Evolutionary conservation across 2,329 filamentous ascomycete species (phyloP).

Genomic region (Drechmeria coniospora): DNA sequence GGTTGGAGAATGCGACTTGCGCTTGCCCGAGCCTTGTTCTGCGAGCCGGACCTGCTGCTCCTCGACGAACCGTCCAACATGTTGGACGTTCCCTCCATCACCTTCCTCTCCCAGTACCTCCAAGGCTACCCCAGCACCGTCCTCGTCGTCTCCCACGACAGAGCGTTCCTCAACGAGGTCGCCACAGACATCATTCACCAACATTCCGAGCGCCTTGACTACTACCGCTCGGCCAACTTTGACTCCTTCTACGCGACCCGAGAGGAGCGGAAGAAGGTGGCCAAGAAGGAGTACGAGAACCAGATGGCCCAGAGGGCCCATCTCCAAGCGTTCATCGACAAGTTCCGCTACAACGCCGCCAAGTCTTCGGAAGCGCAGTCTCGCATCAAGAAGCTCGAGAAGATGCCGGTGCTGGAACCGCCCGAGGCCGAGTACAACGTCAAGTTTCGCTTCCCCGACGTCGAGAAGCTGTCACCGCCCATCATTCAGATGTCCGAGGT

Average conservation of each 20-base stretch:
- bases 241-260: conserved; percentile 95
- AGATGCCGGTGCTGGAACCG: conserved; percentile 80
- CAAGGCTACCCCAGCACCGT: conserved; percentile 89
- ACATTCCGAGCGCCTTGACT: conserved; percentile 91
- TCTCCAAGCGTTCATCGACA: conserved; percentile 96
- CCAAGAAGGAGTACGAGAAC: conserved; percentile 95
- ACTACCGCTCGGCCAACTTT: conserved; percentile 97
- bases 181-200: conserved; percentile 99
- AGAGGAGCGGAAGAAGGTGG: conserved; percentile 91
- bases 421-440: conserved; percentile 93
- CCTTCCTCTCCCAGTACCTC: conserved; percentile 91
- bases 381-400: conserved; percentile 96
- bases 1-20: conserved; percentile 99
- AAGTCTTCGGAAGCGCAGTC: conserved; percentile 98
- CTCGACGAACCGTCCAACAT: conserved; percentile 99
- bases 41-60: conserved; percentile 86
- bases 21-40: conserved; percentile 87
- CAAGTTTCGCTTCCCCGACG: conserved; percentile 92
- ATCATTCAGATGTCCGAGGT: conserved; percentile 96
- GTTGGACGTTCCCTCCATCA: conserved; percentile 99
- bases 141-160: conserved; percentile 94
- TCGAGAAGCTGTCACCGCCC: conserved; percentile 91
- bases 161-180: conserved; percentile 96
- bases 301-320: conserved; percentile 91
- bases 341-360: conserved; percentile 97